Base-by-base conservation (phyloP, 2,329 filamentous ascomycete genomes). In the Fusarium ramigenum region DNA sequence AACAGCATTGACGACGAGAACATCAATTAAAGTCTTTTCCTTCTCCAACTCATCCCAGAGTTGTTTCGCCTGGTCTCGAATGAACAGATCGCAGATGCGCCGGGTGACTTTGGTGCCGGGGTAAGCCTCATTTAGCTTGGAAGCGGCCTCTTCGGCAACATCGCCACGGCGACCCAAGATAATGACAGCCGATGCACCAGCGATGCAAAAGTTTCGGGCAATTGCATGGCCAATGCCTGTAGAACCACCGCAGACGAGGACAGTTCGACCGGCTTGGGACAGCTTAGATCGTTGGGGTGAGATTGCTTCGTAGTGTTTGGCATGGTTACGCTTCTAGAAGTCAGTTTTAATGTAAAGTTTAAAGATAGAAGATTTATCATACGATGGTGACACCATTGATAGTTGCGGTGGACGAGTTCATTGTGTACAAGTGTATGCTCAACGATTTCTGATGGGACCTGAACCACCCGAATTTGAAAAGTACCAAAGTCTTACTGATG, bases 221-320 rank as follows among this genome's bases (percentile, higher is more conserved):
- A 92, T 87, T 2, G 89, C 88, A 63, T 89, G 88, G 2, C 92
- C 92, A 52, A 94, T 90, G 34, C 92, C 91, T 0, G 85, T 87
- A 1, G 88, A 88, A n/a, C 87, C 90, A 44, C 92, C 92, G 2
- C 90, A 92, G 77, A 94, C 89, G 14, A 94, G 83, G 10, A 92
- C 88, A 1, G 86, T 90, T 23, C 79, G 77, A n/a, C 84, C 84
- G 2, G 78, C 74, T 52, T 86, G 84, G 9, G 79, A 82, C 11
- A 86, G 75, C 66, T 83, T 81, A 1, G 82, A 80, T 0, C 80
- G 79, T 1, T 70, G 49, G 4, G 84, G 79, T 1, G 77, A 80
- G 69, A 87, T 84, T 61, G 78, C 71, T 0, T 80, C 73, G 65
- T 86, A 86, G 0, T 81, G 69, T 28, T 74, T 66, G 1, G 66